These are phyloP conservation scores for Thermothelomyces thermophilus DNA, from an alignment of 2,329 filamentous ascomycete genomes.

Conservation along the genomic window DNA sequence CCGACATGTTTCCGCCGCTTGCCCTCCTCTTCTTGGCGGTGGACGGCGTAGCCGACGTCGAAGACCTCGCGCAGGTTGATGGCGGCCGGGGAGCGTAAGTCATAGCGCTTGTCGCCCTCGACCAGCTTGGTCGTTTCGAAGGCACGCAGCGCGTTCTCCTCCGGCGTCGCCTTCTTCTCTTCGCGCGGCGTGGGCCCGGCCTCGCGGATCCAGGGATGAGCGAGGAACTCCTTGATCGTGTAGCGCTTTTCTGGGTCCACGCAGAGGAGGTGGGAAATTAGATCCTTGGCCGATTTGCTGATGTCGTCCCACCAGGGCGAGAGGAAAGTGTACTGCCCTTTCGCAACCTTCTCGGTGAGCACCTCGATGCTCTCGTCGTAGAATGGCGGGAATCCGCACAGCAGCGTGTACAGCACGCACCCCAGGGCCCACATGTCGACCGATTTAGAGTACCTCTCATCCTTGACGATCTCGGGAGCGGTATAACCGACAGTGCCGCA, in stretches of 20 bases:
- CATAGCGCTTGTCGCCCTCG: constrained; percentile 62
- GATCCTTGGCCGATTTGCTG: constrained; percentile 85
- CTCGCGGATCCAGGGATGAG: constrained; percentile 86
- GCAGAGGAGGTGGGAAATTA: constrained; percentile 86
- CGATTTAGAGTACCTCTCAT: constrained; percentile 96
- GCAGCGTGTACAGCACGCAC: constrained; percentile 91
- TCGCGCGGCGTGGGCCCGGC: constrained; percentile 52
- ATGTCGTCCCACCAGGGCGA: constrained; percentile 99
- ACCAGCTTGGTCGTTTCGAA: constrained; percentile 51
- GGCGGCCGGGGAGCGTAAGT: constrained; percentile 92
- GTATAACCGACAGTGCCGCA: constrained; percentile 98
- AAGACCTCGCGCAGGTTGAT: constrained; percentile 96
- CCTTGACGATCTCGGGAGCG: constrained; percentile 96
- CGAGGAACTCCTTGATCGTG: constrained; percentile 85
- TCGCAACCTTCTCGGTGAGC: constrained; percentile 93
- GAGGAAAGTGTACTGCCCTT: constrained; percentile 93
- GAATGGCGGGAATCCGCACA: constrained; percentile 96
- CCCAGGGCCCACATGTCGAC: constrained; percentile 99
- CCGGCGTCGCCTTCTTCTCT: constrained; percentile 47
- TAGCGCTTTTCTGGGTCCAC: constrained; percentile 95
- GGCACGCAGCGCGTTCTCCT: constrained; percentile 43
- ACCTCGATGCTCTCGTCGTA: constrained; percentile 98
- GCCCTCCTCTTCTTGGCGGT: constrained; percentile 90
- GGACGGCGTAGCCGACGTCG: constrained; percentile 95
- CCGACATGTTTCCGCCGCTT: constrained; percentile 82